phyloP scores from a whole-genome alignment of 2,329 filamentous ascomycete species.

The Trichoderma lentiforme region DNA sequence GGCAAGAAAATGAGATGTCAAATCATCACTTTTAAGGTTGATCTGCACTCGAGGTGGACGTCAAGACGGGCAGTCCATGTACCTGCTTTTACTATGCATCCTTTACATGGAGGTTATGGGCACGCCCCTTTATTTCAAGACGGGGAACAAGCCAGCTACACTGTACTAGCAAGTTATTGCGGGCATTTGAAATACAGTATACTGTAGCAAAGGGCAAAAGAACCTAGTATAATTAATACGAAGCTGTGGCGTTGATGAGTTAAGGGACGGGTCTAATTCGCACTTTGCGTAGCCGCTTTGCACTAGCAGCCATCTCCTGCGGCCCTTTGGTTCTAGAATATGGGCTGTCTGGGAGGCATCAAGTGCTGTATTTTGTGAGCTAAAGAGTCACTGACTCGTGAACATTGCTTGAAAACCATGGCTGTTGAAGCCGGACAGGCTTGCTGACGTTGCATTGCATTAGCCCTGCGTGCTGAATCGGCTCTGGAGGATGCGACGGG shows the following conservation, averaged over 20 bases:
- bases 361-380: neutral
- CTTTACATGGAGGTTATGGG: neutral
- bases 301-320: neutral
- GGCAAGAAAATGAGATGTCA: neutral
- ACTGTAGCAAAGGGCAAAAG: neutral
- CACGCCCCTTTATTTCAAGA: constrained; percentile 7
- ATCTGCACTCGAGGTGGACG: neutral
- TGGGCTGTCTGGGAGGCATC: neutral
- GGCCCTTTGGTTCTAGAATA: neutral
- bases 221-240: constrained; percentile 4
- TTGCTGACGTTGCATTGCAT: neutral
- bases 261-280: constrained; percentile 2
- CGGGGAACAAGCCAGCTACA: neutral
- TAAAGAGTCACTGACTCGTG: neutral
- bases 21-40: neutral
- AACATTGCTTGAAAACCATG: neutral
- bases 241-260: neutral
- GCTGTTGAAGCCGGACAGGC: neutral
- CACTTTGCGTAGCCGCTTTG: neutral
- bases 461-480: neutral
- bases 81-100: neutral
- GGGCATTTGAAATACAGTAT: neutral
- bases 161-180: neutral
- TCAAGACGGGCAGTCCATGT: neutral
- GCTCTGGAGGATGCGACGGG: neutral